These are phyloP conservation scores for Plenodomus lindquistii DNA, from an alignment of 2,329 filamentous ascomycete genomes.

Conservation along the genomic window DNA sequence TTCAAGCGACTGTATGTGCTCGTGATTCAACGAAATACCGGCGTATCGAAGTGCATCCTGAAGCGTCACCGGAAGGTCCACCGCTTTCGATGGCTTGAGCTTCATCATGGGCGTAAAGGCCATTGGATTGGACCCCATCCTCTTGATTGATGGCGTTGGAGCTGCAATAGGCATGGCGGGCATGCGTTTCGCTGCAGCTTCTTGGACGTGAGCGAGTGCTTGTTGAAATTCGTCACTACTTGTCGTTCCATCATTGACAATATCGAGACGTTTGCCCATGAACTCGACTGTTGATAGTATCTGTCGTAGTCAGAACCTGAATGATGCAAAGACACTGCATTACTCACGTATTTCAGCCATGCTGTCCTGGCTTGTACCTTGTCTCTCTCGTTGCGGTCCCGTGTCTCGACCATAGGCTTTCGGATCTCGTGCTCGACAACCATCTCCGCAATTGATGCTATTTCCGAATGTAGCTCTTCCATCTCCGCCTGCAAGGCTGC, in stretches of 20 bases:
- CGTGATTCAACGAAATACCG: slow-evolving; percentile 35
- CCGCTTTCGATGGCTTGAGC: slow-evolving; percentile 29
- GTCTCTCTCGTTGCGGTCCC: slow-evolving; percentile 43
- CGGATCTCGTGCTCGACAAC: slow-evolving; percentile 69
- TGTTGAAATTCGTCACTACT: slow-evolving; percentile 35
- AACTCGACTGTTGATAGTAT: slow-evolving; percentile 48
- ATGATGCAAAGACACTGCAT: too few species aligned
- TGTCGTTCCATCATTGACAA: slow-evolving; percentile 25
- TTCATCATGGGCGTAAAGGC: slow-evolving; percentile 35
- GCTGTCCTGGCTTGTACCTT: slow-evolving; percentile 39
- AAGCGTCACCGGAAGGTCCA: slow-evolving; percentile 37
- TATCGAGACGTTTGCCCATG: slow-evolving; percentile 43
- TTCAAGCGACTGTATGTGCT: slow-evolving; percentile 28
- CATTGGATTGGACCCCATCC: slow-evolving; percentile 30
- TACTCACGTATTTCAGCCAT: slow-evolving; percentile 50
- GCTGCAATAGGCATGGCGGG: slow-evolving; percentile 16
- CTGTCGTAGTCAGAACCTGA: slow-evolving; percentile 21
- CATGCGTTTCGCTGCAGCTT: slow-evolving; percentile 31
- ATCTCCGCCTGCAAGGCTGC: slow-evolving; percentile 65
- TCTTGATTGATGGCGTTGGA: slow-evolving; percentile 21
- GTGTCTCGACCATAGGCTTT: slow-evolving; percentile 58
- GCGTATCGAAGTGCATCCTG: slow-evolving; percentile 41
- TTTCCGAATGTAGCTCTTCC: slow-evolving; percentile 70
- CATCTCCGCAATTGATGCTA: slow-evolving; percentile 72
- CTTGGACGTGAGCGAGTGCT: slow-evolving; percentile 34